These are phyloP conservation scores for Baorangia bicolor DNA, from an alignment of 768 basidiomycete species.

Conservation along the genomic window DNA sequence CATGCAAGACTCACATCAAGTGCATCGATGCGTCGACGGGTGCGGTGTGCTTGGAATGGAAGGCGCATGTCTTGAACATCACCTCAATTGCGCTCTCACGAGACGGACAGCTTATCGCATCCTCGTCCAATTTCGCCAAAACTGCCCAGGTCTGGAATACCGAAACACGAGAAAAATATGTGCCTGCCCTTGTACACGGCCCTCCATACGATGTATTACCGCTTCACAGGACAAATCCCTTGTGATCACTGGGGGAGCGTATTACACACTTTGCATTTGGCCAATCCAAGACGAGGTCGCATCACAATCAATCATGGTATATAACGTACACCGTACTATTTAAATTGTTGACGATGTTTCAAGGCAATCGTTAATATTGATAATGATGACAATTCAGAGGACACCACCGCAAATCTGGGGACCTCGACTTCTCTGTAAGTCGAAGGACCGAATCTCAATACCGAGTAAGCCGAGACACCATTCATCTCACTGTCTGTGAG, in stretches of 20 bases:
- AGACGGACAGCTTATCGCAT: slow-evolving; percentile 9
- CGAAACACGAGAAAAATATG: not conserved
- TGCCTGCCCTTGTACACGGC: not conserved
- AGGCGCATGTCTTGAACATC: slow-evolving; percentile 6
- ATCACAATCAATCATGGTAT: not conserved
- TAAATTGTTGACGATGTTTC: not conserved
- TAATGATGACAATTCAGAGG: not conserved
- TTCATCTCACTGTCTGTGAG: not conserved
- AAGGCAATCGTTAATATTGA: not conserved
- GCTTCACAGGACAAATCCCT: not conserved
- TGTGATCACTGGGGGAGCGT: slow-evolving; percentile 1
- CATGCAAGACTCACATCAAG: not conserved
- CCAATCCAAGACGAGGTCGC: not conserved
- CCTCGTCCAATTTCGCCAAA: slow-evolving; percentile 8
- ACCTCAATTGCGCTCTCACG: slow-evolving; percentile 8
- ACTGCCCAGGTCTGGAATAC: slow-evolving; percentile 16
- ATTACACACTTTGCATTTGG: slow-evolving; percentile 1
- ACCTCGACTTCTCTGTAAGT: too few species aligned
- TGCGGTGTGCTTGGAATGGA: not conserved
- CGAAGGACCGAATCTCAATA: not conserved
- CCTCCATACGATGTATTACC: not conserved
- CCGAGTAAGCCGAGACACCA: not conserved
- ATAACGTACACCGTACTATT: not conserved
- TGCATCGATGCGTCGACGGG: slow-evolving; percentile 3
- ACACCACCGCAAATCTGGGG: not conserved